Evolutionary conservation across 257 asterid species (phyloP).

Genomic region (Solanum megistacrolobum): DNA sequence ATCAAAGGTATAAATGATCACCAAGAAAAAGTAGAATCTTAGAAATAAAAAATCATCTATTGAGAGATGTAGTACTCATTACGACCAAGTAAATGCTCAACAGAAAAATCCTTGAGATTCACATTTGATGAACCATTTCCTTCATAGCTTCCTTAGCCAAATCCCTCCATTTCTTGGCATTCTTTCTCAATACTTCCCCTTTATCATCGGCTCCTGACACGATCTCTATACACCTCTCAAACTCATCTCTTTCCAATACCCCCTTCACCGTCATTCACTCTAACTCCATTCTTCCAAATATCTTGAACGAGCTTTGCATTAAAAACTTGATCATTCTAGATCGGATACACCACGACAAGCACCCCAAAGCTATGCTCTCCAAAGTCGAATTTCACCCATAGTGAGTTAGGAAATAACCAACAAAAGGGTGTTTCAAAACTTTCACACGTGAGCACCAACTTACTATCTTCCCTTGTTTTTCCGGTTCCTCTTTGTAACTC

Average conservation of each 20-base stretch:
- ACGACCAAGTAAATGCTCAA: too few relatives aligned
- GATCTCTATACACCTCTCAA: not conserved
- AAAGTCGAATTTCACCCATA: constrained; percentile 26
- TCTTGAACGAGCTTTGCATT: not conserved
- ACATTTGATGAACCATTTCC: not conserved
- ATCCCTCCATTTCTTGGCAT: not conserved
- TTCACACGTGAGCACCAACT: constrained; percentile 15
- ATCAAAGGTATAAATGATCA: too few relatives aligned
- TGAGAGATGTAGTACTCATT: too few relatives aligned
- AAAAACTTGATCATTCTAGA: not conserved
- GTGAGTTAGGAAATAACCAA: not conserved
- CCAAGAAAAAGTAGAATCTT: too few relatives aligned
- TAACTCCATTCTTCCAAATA: not conserved
- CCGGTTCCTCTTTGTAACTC: constrained; percentile 4
- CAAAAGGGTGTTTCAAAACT: not conserved
- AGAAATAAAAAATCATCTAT: too few relatives aligned
- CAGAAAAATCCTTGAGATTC: too few relatives aligned
- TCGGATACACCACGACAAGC: not conserved
- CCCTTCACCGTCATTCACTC: not conserved
- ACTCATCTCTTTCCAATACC: not conserved
- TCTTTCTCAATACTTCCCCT: not conserved
- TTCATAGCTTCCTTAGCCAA: not conserved
- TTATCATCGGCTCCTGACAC: not conserved
- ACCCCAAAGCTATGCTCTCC: not conserved
- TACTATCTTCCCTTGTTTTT: constrained; percentile 9